Evolutionary conservation across 1,284 basidiomycete species (phyloP).

Genomic region (Pholiota adiposa): DNA sequence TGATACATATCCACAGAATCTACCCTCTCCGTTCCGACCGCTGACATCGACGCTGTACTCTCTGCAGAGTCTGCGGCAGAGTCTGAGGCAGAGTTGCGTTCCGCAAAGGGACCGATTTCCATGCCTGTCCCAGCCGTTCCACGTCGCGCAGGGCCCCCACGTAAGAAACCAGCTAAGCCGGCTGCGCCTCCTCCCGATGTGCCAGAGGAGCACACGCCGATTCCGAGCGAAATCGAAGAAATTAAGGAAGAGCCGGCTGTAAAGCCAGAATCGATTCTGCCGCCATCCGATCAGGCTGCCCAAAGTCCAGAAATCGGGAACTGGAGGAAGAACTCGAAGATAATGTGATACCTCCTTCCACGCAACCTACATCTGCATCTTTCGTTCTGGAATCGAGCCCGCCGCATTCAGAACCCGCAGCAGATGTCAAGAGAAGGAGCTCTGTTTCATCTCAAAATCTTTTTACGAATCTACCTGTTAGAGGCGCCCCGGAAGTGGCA

Average conservation of each 20-base stretch:
- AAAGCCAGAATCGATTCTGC: not conserved
- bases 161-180: constrained; percentile 60
- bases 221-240: constrained; percentile 6
- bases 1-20: constrained; percentile 11
- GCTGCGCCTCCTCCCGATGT: constrained; percentile 35
- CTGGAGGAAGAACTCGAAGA: not conserved
- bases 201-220: constrained; percentile 15
- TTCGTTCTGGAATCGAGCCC: not conserved
- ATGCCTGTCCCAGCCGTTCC: constrained; percentile 81
- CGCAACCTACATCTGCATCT: not conserved
- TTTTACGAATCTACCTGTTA: not conserved
- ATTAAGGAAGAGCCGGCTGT: not conserved
- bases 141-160: constrained; percentile 68
- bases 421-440: not conserved
- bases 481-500: not conserved
- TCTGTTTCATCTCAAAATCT: not conserved
- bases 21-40: constrained; percentile 27
- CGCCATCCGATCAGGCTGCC: not conserved
- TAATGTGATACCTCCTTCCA: not conserved
- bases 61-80: constrained; percentile 42
- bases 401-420: not conserved
- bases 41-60: too few species aligned
- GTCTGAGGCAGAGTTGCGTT: constrained; percentile 33
- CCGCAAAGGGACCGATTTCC: constrained; percentile 44
- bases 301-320: not conserved